Evolutionary conservation across 2,329 filamentous ascomycete genomes (phyloP).

Genomic region (Lasiodiplodia gonubiensis): DNA sequence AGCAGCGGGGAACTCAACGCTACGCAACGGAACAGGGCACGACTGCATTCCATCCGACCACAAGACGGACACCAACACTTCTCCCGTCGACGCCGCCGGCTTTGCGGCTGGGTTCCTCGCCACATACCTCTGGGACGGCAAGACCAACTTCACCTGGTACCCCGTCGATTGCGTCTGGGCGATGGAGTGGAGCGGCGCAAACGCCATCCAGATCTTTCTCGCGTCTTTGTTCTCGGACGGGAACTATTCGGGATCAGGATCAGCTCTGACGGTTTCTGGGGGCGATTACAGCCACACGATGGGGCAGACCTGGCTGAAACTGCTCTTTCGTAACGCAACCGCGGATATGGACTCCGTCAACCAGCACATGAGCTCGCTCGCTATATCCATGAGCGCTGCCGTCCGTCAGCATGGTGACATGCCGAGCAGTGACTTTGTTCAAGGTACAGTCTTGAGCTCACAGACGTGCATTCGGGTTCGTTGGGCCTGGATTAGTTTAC

Average conservation of each 20-base stretch:
- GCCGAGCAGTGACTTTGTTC: background rate
- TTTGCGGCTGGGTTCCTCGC: background rate
- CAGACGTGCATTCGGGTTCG: slow-evolving; percentile 2
- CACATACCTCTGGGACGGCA: background rate
- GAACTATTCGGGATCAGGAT: background rate
- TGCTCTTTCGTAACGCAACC: background rate
- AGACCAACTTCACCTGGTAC: background rate
- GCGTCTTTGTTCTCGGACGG: background rate
- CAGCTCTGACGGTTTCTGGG: background rate
- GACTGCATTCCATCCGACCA: background rate
- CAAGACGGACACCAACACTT: background rate
- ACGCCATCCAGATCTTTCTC: background rate
- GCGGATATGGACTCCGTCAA: background rate
- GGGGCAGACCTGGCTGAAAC: background rate
- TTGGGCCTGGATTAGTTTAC: background rate
- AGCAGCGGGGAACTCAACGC: background rate
- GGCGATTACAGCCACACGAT: background rate
- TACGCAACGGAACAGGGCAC: background rate
- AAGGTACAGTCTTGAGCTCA: background rate
- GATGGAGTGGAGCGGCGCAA: background rate
- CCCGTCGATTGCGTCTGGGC: background rate
- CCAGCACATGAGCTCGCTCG: background rate
- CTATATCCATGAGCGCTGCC: background rate
- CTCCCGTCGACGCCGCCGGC: background rate
- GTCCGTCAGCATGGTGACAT: background rate